Evolutionary conservation across 257 asterid species (phyloP).

Genomic region (Fraxinus quadrangulata): DNA sequence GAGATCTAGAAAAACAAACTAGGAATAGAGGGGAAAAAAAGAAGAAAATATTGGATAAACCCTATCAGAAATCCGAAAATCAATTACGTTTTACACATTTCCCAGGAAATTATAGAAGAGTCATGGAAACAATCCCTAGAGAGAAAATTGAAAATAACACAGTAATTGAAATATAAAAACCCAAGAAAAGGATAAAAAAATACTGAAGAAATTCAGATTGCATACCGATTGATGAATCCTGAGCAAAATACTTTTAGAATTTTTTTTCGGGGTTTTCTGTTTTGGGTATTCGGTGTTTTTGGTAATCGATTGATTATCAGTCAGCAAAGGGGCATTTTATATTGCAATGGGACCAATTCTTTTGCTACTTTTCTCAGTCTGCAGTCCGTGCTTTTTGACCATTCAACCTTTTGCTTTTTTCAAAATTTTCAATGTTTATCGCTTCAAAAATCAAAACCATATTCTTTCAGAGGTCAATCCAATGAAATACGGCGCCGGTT

Average conservation of each 20-base stretch:
- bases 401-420: constrained; percentile 45
- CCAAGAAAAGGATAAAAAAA: background rate
- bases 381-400: constrained; percentile 47
- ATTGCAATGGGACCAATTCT: constrained; percentile 15
- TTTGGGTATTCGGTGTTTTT: background rate
- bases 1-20: too few species aligned
- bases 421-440: constrained; percentile 20
- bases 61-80: background rate
- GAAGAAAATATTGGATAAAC: too few species aligned
- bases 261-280: too few species aligned
- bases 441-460: background rate
- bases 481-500: background rate
- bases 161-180: too few species aligned
- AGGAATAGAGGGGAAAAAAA: too few species aligned
- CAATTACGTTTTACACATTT: too few species aligned
- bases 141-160: too few species aligned
- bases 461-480: background rate
- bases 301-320: background rate
- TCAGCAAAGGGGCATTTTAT: background rate
- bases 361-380: constrained; percentile 2
- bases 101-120: background rate
- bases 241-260: background rate
- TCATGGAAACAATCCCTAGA: background rate
- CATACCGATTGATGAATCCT: background rate
- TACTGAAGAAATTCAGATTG: too few species aligned